phyloP scores from a whole-genome alignment of 805 yeast species.

The Candida argentea region DNA sequence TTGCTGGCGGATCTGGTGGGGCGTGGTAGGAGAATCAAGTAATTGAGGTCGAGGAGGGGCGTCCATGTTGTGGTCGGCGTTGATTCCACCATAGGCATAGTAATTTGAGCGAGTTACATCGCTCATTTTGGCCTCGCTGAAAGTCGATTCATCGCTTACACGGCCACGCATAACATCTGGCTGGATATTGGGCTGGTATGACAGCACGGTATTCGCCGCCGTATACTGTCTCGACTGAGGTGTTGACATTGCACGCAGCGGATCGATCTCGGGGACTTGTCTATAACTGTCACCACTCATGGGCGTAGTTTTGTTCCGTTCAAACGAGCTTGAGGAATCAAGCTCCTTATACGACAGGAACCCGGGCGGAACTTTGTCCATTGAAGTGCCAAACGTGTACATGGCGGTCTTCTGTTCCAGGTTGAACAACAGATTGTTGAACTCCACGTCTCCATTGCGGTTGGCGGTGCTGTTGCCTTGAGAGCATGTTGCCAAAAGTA shows the following conservation, averaged over 20 bases:
- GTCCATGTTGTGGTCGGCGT: background rate
- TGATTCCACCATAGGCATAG: background rate
- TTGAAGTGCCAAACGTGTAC: background rate
- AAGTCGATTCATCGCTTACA: background rate
- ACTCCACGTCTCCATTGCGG: background rate
- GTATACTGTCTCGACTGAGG: background rate
- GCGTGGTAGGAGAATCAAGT: constrained; percentile 3
- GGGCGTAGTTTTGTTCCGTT: background rate
- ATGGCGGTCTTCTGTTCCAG: background rate
- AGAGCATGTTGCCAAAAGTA: constrained; percentile 19
- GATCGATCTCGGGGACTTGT: background rate
- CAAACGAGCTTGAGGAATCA: too few relatives aligned
- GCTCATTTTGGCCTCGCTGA: background rate
- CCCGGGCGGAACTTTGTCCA: constrained; percentile 1
- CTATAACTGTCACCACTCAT: too few relatives aligned
- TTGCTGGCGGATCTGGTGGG: constrained; percentile 8
- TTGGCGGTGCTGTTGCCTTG: constrained; percentile 1
- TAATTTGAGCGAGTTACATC: background rate
- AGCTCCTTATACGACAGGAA: background rate
- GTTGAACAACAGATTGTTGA: background rate
- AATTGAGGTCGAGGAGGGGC: background rate
- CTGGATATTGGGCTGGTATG: background rate
- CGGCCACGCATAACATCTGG: background rate
- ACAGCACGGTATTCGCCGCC: background rate
- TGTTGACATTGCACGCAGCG: too few relatives aligned